Percentiles rank a stretch among this genome's conserved stretches.
These are phyloP conservation scores for Parathielavia hyrcaniae DNA, from an alignment of 495 filamentous ascomycete species.

Conservation along the genomic window DNA sequence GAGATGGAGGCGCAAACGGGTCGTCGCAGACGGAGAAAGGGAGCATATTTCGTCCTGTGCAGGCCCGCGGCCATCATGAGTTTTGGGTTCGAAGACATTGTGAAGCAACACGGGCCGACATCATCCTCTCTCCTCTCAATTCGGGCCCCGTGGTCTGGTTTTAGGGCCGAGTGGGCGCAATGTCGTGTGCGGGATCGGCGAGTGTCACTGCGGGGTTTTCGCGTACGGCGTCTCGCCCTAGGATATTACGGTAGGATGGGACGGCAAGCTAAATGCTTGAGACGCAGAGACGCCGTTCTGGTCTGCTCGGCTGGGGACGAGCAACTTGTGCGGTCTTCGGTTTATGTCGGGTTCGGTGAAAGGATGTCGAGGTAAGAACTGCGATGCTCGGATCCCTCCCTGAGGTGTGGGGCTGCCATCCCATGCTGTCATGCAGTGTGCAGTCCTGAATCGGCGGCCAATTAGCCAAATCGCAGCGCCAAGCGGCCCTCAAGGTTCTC, in stretches of 20 bases:
- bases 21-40: constrained; percentile 12
- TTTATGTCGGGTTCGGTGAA: neutral
- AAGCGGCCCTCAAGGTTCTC: too few species aligned
- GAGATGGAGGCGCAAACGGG: constrained; percentile 4
- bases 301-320: neutral
- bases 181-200: constrained; percentile 9
- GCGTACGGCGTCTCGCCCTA: neutral
- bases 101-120: constrained; percentile 4
- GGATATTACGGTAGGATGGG: too few species aligned
- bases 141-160: neutral
- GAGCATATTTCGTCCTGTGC: constrained; percentile 6
- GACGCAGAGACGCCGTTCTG: neutral
- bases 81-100: constrained; percentile 26
- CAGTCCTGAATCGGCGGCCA: neutral
- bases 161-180: neutral
- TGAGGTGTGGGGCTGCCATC: constrained; percentile 18
- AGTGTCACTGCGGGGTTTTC: neutral
- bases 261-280: too few species aligned
- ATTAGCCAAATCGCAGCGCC: too few species aligned
- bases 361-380: constrained; percentile 2
- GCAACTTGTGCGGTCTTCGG: neutral
- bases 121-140: constrained; percentile 11
- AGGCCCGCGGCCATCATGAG: constrained; percentile 25
- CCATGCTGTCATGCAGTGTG: constrained; percentile 36
- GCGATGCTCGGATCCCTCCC: constrained; percentile 11